Evolutionary conservation across 768 basidiomycete species (phyloP).

Genomic region (Favolaschia claudopus): DNA sequence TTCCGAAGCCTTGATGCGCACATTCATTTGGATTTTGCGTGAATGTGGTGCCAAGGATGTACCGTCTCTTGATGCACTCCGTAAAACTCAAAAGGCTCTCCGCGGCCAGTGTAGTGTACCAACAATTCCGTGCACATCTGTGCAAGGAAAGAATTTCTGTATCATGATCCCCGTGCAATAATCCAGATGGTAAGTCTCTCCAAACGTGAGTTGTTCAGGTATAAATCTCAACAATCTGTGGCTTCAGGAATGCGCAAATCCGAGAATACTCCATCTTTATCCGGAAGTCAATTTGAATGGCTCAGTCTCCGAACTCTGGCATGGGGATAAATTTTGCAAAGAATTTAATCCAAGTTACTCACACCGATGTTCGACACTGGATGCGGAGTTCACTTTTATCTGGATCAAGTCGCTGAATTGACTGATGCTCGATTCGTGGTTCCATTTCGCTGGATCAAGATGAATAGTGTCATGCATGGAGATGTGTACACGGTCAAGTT

Average conservation of each 20-base stretch:
- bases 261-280: slow-evolving; percentile 24
- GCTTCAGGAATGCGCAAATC: slow-evolving; percentile 27
- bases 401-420: slow-evolving; percentile 27
- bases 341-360: background rate
- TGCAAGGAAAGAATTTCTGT: slow-evolving; percentile 27
- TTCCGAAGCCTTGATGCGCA: slow-evolving; percentile 20
- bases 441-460: slow-evolving; percentile 28
- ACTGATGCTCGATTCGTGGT: slow-evolving; percentile 22
- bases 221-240: no score
- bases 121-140: slow-evolving; percentile 10
- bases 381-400: slow-evolving; percentile 23
- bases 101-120: slow-evolving; percentile 2
- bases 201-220: no score
- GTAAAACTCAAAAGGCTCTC: slow-evolving; percentile 6
- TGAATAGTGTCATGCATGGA: slow-evolving; percentile 2
- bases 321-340: slow-evolving; percentile 18
- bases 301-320: slow-evolving; percentile 22
- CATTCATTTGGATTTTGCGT: slow-evolving; percentile 27
- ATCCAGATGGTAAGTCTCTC: slow-evolving; percentile 14
- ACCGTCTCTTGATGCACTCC: slow-evolving; percentile 24
- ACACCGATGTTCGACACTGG: slow-evolving; percentile 19
- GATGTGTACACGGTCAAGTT: slow-evolving; percentile 5
- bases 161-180: slow-evolving; percentile 21
- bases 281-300: slow-evolving; percentile 23
- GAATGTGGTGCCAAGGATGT: slow-evolving; percentile 29